Evolutionary conservation across 2,329 filamentous ascomycete genomes (phyloP).

Genomic region (Niveomyces coronatus): DNA sequence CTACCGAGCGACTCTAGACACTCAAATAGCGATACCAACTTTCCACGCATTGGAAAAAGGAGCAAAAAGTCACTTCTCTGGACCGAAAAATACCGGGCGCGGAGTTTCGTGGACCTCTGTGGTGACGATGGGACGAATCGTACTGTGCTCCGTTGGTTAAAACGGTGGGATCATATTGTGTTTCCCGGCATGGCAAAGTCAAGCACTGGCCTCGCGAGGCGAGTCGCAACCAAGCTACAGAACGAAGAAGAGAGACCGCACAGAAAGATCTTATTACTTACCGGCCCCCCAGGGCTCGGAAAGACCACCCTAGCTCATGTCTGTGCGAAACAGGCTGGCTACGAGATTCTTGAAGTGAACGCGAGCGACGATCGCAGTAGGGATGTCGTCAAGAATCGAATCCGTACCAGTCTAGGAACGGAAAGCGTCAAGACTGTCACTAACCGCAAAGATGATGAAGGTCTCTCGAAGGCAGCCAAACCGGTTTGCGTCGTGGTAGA

Average conservation of each 20-base stretch:
- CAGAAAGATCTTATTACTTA: constrained; percentile 79
- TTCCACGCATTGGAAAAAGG: constrained; percentile 22
- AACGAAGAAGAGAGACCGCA: constrained; percentile 64
- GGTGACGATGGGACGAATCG: constrained; percentile 93
- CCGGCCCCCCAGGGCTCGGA: constrained; percentile 84
- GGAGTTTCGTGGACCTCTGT: constrained; percentile 83
- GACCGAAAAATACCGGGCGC: constrained; percentile 95
- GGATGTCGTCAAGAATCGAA: constrained; percentile 82
- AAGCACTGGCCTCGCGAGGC: constrained; percentile 34
- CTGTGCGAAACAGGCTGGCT: constrained; percentile 88
- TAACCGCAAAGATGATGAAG: constrained; percentile 45
- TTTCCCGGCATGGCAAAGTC: constrained; percentile 66
- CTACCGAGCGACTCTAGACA: constrained; percentile 26
- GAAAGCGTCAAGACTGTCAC: constrained; percentile 79
- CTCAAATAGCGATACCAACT: constrained; percentile 30
- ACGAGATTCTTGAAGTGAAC: constrained; percentile 95
- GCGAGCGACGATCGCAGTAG: constrained; percentile 89
- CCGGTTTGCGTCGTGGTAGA: constrained; percentile 93
- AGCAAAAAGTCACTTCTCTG: constrained; percentile 56
- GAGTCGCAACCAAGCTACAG: constrained; percentile 32
- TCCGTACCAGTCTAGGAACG: constrained; percentile 84
- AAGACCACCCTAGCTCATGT: constrained; percentile 97
- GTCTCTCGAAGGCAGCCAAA: constrained; percentile 59
- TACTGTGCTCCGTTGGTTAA: constrained; percentile 83
- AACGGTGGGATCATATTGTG: constrained; percentile 85